A percentile compares a stretch with the other conserved stretches of the same genome.
Conservation (phyloP, 441 rosid species). For the Jatropha multifida region DNA sequence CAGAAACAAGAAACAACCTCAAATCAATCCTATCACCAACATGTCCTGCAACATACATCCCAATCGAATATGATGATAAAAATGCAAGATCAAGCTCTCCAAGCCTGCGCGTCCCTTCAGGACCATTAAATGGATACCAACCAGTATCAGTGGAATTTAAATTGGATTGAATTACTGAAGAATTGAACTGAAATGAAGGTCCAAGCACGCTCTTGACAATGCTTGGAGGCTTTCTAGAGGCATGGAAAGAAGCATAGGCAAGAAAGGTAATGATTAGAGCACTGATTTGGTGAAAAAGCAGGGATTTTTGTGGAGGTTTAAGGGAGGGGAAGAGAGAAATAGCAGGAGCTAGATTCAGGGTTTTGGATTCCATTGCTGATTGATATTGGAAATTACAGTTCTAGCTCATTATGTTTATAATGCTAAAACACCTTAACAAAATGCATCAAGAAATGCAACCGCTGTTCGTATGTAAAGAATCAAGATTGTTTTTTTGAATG, state of each 20-base stretch:
- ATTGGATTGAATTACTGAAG: conserved; percentile 17
- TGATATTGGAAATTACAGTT: not conserved
- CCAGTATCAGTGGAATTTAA: conserved; percentile 45
- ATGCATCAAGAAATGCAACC: too few relatives aligned
- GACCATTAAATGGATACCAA: conserved; percentile 83
- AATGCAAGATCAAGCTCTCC: conserved; percentile 94
- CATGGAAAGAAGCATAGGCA: conserved; percentile 90
- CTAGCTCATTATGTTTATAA: not conserved
- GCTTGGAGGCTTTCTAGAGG: conserved; percentile 96
- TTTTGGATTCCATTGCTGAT: conserved; percentile 38
- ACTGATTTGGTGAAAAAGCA: conserved; percentile 56
- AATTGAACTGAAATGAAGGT: conserved; percentile 33
- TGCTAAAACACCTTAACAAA: too few relatives aligned
- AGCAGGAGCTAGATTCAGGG: conserved; percentile 47
- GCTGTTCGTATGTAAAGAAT: not conserved
- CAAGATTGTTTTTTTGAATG: not conserved
- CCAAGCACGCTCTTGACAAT: conserved; percentile 92
- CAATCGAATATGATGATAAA: conserved; percentile 64
- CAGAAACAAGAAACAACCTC: conserved; percentile 84
- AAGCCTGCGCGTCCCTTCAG: conserved; percentile 63
- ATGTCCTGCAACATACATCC: conserved; percentile 91
- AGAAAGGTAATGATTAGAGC: conserved; percentile 67
- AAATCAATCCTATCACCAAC: conserved; percentile 77
- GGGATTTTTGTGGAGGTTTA: conserved; percentile 59
- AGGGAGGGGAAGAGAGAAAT: conserved; percentile 53